Percentiles rank a stretch among this genome's conserved stretches.
These are phyloP conservation scores for Elongisporangium senticosum DNA, from an alignment of 352 stramenopile species.

Conservation along the genomic window DNA sequence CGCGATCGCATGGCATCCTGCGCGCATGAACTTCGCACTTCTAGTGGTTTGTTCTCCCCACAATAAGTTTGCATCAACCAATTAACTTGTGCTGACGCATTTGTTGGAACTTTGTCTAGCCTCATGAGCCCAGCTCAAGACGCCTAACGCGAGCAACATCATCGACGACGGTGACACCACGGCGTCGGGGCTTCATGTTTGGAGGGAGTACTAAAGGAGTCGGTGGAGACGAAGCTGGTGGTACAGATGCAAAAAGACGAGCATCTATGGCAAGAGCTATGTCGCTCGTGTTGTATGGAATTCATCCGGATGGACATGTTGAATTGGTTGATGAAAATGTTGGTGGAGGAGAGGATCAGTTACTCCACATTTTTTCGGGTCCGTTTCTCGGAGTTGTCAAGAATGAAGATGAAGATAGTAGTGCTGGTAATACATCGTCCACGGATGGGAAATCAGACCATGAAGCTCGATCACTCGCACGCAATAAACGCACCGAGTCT, in stretches of 20 bases:
- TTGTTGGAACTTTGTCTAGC: slow-evolving; percentile 17
- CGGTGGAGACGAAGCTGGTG: slow-evolving; percentile 15
- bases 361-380: slow-evolving; percentile 68
- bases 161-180: slow-evolving; percentile 26
- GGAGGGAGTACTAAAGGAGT: slow-evolving; percentile 32
- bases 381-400: slow-evolving; percentile 61
- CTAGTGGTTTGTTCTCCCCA: slow-evolving; percentile 30
- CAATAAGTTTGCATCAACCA: neutral
- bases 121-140: slow-evolving; percentile 46
- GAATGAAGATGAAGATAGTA: slow-evolving; percentile 28
- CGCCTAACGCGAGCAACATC: slow-evolving; percentile 29
- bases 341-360: slow-evolving; percentile 37
- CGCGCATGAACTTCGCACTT: slow-evolving; percentile 35
- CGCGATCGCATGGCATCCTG: slow-evolving; percentile 59
- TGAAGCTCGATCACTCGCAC: slow-evolving; percentile 29
- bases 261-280: slow-evolving; percentile 34
- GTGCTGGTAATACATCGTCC: neutral
- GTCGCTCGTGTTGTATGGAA: slow-evolving; percentile 29
- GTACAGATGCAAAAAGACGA: slow-evolving; percentile 24
- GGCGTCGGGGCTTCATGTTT: slow-evolving; percentile 66
- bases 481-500: slow-evolving; percentile 44
- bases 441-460: slow-evolving; percentile 15
- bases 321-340: slow-evolving; percentile 52
- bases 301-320: slow-evolving; percentile 29
- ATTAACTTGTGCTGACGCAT: neutral